A percentile compares a stretch with the other conserved stretches of the same genome.
phyloP scores from a whole-genome alignment of 2,329 filamentous ascomycete species.

The Uncinocarpus reesii region DNA sequence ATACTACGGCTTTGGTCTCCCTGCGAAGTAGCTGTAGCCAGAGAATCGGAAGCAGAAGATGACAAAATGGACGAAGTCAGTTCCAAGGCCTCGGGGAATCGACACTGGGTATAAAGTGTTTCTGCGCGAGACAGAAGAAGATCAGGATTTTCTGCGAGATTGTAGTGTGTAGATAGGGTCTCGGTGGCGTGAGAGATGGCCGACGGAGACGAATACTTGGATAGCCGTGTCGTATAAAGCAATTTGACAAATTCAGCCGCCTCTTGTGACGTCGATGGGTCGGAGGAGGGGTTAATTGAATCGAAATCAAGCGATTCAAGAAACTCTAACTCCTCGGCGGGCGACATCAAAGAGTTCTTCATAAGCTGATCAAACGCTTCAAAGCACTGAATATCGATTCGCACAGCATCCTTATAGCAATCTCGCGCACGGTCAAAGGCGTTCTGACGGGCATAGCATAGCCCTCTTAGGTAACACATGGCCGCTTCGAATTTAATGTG shows the following conservation, averaged over 20 bases:
- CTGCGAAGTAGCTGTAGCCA: conserved; percentile 20
- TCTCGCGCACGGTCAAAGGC: conserved; percentile 95
- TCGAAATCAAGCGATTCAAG: conserved; percentile 85
- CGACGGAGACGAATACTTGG: conserved; percentile 82
- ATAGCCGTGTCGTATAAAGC: conserved; percentile 89
- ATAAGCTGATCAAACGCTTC: conserved; percentile 97
- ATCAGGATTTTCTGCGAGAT: conserved; percentile 74
- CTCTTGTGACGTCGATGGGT: conserved; percentile 63
- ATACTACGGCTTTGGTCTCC: conserved; percentile 29
- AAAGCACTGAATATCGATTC: conserved; percentile 95
- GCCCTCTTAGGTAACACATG: conserved; percentile 90
- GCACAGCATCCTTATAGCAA: conserved; percentile 94
- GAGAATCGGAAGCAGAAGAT: conserved; percentile 80
- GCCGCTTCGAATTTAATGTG: conserved; percentile 83
- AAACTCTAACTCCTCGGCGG: conserved; percentile 82
- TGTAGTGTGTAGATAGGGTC: conserved; percentile 87
- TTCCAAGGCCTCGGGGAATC: conserved; percentile 74
- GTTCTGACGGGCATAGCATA: conserved; percentile 95
- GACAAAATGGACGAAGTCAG: conserved; percentile 76
- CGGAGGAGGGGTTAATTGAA: conserved; percentile 53
- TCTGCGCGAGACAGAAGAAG: conserved; percentile 83
- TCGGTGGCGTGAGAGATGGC: conserved; percentile 79
- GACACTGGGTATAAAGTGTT: conserved; percentile 85
- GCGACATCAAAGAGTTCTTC: conserved; percentile 85
- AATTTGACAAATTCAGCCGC: conserved; percentile 89